These are phyloP conservation scores for Penicillium salamii DNA, from an alignment of 495 filamentous ascomycete species.

Conservation along the genomic window DNA sequence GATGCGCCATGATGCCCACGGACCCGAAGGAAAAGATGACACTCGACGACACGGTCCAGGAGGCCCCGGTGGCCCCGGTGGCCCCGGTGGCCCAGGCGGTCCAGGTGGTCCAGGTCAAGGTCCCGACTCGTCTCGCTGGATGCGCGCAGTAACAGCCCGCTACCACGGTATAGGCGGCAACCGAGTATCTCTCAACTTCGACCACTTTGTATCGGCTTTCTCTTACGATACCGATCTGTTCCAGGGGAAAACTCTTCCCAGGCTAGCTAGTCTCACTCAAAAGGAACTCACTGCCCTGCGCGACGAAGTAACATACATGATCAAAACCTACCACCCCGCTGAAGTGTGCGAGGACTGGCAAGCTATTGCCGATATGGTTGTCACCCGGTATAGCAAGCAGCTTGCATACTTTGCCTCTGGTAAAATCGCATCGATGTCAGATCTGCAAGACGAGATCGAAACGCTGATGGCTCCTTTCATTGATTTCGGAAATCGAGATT, in stretches of 20 bases:
- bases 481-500: constrained; percentile 40
- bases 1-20: not conserved
- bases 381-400: constrained; percentile 53
- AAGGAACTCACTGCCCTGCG: constrained; percentile 40
- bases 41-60: constrained; percentile 9
- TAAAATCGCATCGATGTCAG: constrained; percentile 25
- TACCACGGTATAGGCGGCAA: constrained; percentile 57
- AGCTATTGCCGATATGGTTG: constrained; percentile 57
- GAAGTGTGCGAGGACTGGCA: constrained; percentile 54
- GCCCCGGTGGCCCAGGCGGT: constrained; percentile 7
- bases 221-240: constrained; percentile 55
- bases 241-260: constrained; percentile 35
- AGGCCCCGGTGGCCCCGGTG: not conserved
- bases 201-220: constrained; percentile 58
- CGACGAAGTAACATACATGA: constrained; percentile 37
- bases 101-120: not conserved
- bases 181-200: constrained; percentile 57
- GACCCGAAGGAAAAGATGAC: constrained; percentile 4
- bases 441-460: constrained; percentile 45
- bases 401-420: constrained; percentile 47
- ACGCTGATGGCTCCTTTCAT: constrained; percentile 49
- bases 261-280: constrained; percentile 37
- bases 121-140: constrained; percentile 17
- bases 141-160: constrained; percentile 47
- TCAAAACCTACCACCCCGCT: constrained; percentile 23